Conservation (phyloP, 257 asterid genomes). For the Gardenia jasminoides region DNA sequence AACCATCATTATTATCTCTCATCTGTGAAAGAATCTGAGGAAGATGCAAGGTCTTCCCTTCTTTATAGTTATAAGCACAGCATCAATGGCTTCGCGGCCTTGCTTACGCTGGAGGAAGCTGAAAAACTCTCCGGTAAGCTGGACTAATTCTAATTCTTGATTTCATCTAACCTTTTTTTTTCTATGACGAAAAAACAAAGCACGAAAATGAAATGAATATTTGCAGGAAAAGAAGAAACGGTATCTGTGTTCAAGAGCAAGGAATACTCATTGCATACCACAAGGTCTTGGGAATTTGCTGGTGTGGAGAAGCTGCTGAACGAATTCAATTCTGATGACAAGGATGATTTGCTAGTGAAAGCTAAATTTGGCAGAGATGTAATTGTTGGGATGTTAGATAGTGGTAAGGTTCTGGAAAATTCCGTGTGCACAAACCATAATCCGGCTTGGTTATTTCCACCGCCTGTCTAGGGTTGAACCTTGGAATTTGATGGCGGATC, state of each 20-base stretch:
- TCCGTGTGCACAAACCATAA: too few relatives aligned
- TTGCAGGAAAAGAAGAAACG: conserved; percentile 67
- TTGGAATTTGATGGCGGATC: too few relatives aligned
- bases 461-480: too few relatives aligned
- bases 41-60: conserved; percentile 76
- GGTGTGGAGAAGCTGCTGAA: conserved; percentile 45
- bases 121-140: conserved; percentile 49
- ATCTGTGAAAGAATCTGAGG: conserved; percentile 60
- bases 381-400: conserved; percentile 74
- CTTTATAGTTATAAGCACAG: conserved; percentile 81
- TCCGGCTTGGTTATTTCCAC: too few relatives aligned
- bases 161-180: neutral
- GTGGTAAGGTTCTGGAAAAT: conserved; percentile 46
- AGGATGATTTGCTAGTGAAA: conserved; percentile 51
- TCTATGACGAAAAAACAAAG: neutral
- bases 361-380: conserved; percentile 68
- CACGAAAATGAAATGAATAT: neutral
- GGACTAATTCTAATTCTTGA: neutral
- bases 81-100: conserved; percentile 91
- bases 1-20: conserved; percentile 59
- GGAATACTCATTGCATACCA: conserved; percentile 68
- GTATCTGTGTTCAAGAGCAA: conserved; percentile 60
- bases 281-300: conserved; percentile 89
- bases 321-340: conserved; percentile 13
- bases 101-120: conserved; percentile 68